Evolutionary conservation across 208 protist genomes (phyloP), one percentile per base, ranked within the genome.

Genomic region (Wallacemonas sp.): DNA sequence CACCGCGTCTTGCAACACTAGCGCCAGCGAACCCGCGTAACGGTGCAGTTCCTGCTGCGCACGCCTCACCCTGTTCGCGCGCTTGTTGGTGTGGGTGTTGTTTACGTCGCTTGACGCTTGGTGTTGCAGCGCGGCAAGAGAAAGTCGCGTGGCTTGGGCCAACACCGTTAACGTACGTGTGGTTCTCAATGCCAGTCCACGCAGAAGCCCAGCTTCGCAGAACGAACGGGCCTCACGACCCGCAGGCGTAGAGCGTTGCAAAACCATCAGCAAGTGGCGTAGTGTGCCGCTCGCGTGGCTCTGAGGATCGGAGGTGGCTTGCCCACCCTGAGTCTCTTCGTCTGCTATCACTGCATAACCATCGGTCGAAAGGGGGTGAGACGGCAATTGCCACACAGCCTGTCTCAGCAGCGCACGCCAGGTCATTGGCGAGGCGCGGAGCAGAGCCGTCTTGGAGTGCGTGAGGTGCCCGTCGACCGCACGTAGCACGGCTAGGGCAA

Each of bases 391-490:
- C 32, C 50, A 41, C 0, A 13, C 15, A 4, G 24, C 30, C n/a
- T 15, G 17, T 10, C 50, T 3, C 3, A 57, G 29, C 32, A 57
- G 30, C 26, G 29, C 50, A 3, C 50, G 50, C 50, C 50, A 57
- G n/a, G 29, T 22, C 50, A 34, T 24, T 3, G 50, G 50, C 10
- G 30, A 21, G 5, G 50, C 30, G 5, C 29, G 30, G 12, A n/a
- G 15, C 17, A 57, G 6, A 32, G 29, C 50, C 12, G 17, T 38
- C 17, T 57, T 57, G 50, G 33, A 32, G 15, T 3, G 6, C 9
- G 50, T 57, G n/a, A 39, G n/a, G 32, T 57, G n/a, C 50, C 24
- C 50, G 30, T 57, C 50, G 12, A 57, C 10, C n/a, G 50, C 50
- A 3, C 38, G 50, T 32, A 57, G 12, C 6, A 57, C 22, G 30